phyloP scores from a whole-genome alignment of 192 early-diverging fungal genomes.

The Thamnidium elegans region DNA sequence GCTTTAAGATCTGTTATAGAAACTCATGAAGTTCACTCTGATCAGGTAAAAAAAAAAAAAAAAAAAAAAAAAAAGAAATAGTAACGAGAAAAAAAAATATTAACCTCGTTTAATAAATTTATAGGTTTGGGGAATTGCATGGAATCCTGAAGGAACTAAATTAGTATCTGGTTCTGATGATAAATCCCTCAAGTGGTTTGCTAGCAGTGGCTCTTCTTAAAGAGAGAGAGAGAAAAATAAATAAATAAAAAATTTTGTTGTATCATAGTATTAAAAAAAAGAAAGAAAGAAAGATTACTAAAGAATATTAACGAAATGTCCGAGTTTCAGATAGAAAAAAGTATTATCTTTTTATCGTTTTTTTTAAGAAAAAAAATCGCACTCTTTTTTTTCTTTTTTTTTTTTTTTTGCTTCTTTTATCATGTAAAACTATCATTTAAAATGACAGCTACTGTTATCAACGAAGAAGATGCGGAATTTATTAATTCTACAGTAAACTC shows the following conservation, averaged over 20 bases:
- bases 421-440: constrained; percentile 21
- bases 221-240: not conserved
- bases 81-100: not conserved
- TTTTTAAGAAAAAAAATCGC: not conserved
- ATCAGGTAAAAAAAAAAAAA: constrained; percentile 52
- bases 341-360: no score
- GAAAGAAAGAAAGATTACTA: no score
- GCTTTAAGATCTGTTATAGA: constrained; percentile 67
- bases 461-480: constrained; percentile 35
- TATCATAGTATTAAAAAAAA: no score
- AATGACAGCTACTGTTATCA: constrained; percentile 4
- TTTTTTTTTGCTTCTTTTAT: constrained; percentile 6
- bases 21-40: constrained; percentile 73
- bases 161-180: constrained; percentile 76
- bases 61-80: constrained; percentile 5
- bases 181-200: constrained; percentile 50
- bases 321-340: no score
- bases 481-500: constrained; percentile 46
- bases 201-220: constrained; percentile 35
- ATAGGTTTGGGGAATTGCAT: constrained; percentile 81
- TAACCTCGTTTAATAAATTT: no score
- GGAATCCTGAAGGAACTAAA: constrained; percentile 71
- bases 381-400: constrained; percentile 6
- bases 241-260: no score
- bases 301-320: no score